Evolutionary conservation across 805 yeast genomes (phyloP), one percentile per base, ranked within the genome.

Genomic region (Pichia thaimueangensis): DNA sequence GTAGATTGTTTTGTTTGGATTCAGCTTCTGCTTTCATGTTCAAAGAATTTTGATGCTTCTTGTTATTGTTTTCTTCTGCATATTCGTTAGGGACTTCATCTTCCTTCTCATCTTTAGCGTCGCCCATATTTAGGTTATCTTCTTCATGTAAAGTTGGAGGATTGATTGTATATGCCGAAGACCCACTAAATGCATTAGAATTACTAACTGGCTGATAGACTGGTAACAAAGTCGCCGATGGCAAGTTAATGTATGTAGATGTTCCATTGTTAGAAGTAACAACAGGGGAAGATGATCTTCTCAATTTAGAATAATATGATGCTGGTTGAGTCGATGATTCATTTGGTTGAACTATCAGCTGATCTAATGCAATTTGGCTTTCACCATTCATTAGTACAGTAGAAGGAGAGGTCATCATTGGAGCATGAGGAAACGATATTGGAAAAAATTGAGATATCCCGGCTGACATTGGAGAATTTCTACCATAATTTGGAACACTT

Each of bases 371-470:
- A 4, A 19, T 6, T 19, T 27, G 37, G 32, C 16, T 24, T 2
- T 47, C 47, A 24, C 25, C 31, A 29, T 38, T 37, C 12, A 24
- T 23, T 7, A 46, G 8, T 16, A 30, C 11, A 7, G 45, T 25
- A 9, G 35, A 29, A 3, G 43, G 43, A n/a, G 42, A 37, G 9
- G 30, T 16, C 3, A 29, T n/a, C 1, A 11, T 32, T 3, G 16
- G 35, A 5, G 37, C 6, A 19, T 35, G 16, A 2, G 34, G 39
- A 3, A 35, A 15, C 5, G 39, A 11, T 15, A 43, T 10, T 28
- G 47, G 44, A 11, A 45, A 30, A 6, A 43, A 25, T 3, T 39
- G 45, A 3, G 47, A 38, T n/a, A 35, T 19, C 23, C 15, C 24
- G 16, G 34, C 10, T 2, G 42, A 22, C 5, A 24, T 17, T 12